Evolutionary conservation across 352 stramenopile genomes (phyloP), one percentile per base, ranked within the genome.

Genomic region (Globisporangium recalcitrans): DNA sequence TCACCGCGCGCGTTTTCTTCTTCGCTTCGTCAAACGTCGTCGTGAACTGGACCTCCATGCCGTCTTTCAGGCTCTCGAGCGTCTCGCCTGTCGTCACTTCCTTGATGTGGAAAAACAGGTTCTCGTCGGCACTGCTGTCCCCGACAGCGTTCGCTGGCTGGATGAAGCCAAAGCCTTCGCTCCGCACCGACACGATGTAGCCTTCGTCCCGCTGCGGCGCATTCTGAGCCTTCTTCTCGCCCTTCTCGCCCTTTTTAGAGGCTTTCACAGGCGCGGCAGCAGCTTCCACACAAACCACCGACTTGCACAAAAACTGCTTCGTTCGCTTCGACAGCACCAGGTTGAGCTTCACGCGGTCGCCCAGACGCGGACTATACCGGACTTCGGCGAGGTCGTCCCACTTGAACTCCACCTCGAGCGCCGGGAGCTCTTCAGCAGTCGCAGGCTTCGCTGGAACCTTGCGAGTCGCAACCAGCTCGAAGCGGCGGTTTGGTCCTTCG

Each of bases 31-130:
- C 79, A 29, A 73, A 71, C 26, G 68, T 79, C 29, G 84, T 48
- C 9, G 70, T 77, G 63, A 77, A 91, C 61, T 78, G 68, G 4
- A 91, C 84, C 52, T 93, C 84, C 55, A 86, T 84, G 44, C 82
- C 84, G 60, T 85, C 79, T 48, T 87, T 86, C 40, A 93, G 53
- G 24, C 87, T 77, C 16, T 68, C 68, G 11, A 81, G 68, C 10
- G 72, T 80, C 61, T 87, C 71, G 29, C 73, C 74, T 0, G 71
- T 78, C 21, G 71, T 73, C 27, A 93, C 70, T 19, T 90, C 84
- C 36, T 88, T 91, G 29, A 93, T 71, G 65, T 90, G 84, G 69
- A 93, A 93, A 63, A 88, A 93, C 36, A 93, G 32, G 57, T 87
- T 89, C 60, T 89, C 79, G 26, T 75, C 74, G 2, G 38, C 56